Base-by-base conservation (phyloP, 2,329 filamentous ascomycete species). In the Sphaerulina populicola region DNA sequence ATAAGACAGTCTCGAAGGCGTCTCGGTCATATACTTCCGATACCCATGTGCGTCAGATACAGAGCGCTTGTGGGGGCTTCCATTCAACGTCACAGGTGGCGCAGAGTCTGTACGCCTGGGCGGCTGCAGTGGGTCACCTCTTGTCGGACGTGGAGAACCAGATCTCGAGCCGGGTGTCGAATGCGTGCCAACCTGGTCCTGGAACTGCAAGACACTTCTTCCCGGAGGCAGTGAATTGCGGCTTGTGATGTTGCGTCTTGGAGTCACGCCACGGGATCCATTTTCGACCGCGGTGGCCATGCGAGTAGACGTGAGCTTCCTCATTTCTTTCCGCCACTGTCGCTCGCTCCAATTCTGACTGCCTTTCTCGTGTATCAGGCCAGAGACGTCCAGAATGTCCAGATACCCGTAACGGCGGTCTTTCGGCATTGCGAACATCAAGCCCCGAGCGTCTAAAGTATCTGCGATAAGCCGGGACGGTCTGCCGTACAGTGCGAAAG, bases 351-450 rank as follows among this genome's bases (percentile, higher is more conserved):
- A 96, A 21, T 70, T 74, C 15, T 79, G 72, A 67, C 85, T 94
- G 15, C 86, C 87, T 2, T 88, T 79, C 2, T 84, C 83, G 56
- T 86, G 77, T 55, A 98, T 89, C 38, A 97, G 72, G 47, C 78
- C 78, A 3, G 84, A 82, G 12, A 97, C 87, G 65, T 98, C 93
- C 50, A 90, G 71, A 33, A 89, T 82, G 63, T 97, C 93, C 23
- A 98, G 72, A 63, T 97, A 97, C 0, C 91, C 90, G 63, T 94
- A 94, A 57, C 86, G 80, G 47, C 83, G 82, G 60, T 93, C 82
- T 61, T 86, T 88, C 0, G 93, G 91, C 83, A 98, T 94, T 5
- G 90, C 93, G 68, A 97, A 98, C 93, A 98, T 98, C 58, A 98
- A 76, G 51, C 93, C 94, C 41, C 88, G 81, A 3, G 86, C 76